Conservation (phyloP, 2,329 filamentous ascomycete species). For the Verticillium nonalfalfae region DNA sequence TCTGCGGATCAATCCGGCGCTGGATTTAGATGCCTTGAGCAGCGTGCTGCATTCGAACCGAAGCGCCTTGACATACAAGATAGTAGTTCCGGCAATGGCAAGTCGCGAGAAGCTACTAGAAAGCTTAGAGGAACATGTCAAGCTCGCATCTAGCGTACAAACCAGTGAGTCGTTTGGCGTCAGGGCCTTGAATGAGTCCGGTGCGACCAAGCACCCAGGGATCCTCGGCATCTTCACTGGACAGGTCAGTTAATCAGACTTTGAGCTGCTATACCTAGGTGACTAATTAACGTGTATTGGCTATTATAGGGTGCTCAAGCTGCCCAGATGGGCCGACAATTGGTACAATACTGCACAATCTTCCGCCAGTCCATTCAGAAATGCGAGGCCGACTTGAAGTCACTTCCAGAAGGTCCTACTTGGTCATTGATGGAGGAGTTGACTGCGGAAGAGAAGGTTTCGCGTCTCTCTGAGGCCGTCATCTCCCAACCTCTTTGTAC, state of each 20-base stretch:
- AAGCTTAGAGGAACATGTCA: not conserved
- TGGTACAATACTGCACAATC: not conserved
- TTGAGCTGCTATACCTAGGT: not conserved
- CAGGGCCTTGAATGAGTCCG: not conserved
- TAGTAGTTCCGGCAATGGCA: not conserved
- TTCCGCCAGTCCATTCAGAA: constrained; percentile 10
- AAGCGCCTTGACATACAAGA: not conserved
- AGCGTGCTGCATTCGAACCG: not conserved
- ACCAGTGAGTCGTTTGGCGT: not conserved
- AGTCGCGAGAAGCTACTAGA: not conserved
- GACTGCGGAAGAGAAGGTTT: constrained; percentile 9
- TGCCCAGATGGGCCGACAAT: not conserved
- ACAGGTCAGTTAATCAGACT: not conserved
- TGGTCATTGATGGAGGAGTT: constrained; percentile 20
- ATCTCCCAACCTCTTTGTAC: constrained; percentile 24
- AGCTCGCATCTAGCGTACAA: not conserved
- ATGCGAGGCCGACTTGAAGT: constrained; percentile 13
- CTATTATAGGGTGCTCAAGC: not conserved
- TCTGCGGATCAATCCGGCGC: constrained; percentile 25
- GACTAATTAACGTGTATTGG: not conserved
- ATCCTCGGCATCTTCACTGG: constrained; percentile 21
- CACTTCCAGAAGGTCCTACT: constrained; percentile 14
- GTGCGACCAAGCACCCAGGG: not conserved
- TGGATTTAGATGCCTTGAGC: not conserved
- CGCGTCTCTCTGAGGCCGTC: constrained; percentile 18